Evolutionary conservation across 140 eudicot species (phyloP).

Genomic region (Bidens hawaiensis): DNA sequence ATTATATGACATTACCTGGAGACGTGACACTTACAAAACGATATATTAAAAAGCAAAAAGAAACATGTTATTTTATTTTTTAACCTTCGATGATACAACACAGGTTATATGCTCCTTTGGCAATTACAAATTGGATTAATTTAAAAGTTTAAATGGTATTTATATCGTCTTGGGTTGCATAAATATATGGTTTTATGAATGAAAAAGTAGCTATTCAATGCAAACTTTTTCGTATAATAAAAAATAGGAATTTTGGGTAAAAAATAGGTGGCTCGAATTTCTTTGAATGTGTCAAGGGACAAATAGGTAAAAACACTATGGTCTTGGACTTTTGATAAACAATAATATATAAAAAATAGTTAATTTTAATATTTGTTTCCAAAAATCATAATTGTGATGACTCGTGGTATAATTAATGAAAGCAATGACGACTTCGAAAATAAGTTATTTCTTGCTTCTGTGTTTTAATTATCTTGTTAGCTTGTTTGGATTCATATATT

Average conservation of each 20-base stretch:
- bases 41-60: background rate
- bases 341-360: no score
- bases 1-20: background rate
- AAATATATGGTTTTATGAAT: background rate
- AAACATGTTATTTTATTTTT: background rate
- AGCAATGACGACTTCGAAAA: background rate
- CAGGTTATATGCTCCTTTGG: no score
- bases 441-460: background rate
- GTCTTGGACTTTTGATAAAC: no score
- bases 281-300: no score
- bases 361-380: background rate
- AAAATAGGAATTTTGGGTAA: background rate
- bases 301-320: no score
- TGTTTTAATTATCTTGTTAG: background rate
- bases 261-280: no score
- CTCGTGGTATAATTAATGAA: background rate
- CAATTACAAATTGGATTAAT: background rate
- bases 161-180: background rate
- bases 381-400: background rate
- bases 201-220: background rate
- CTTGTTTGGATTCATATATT: background rate
- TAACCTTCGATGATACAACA: background rate
- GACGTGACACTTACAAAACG: background rate
- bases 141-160: background rate
- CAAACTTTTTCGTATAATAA: background rate